A percentile compares a stretch with the other conserved stretches of the same genome.
Conservation (phyloP, 2,329 filamentous ascomycete genomes). For the Ceratocystis diversiconidia region DNA sequence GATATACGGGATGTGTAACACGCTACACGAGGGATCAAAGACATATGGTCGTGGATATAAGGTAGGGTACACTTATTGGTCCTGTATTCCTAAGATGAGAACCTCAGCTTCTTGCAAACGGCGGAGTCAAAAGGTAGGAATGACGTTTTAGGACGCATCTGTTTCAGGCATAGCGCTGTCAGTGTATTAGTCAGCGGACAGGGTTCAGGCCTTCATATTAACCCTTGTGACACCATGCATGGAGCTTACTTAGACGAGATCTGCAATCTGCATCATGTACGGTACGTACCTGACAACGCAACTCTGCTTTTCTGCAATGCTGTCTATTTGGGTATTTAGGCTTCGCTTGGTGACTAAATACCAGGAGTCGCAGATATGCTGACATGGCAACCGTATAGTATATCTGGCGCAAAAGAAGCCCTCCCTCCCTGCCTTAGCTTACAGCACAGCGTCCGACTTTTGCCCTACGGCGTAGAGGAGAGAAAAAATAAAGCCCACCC, state of each 20-base stretch:
- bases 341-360: neutral
- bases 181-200: neutral
- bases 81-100: neutral
- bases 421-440: neutral
- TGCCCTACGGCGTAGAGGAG: neutral
- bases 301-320: slow-evolving; percentile 1
- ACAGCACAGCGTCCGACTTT: neutral
- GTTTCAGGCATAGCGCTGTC: slow-evolving; percentile 1
- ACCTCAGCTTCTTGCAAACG: neutral
- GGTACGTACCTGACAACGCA: slow-evolving; percentile 3
- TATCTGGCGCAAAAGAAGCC: neutral
- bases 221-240: slow-evolving; percentile 4
- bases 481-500: neutral
- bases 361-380: neutral
- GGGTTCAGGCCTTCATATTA: neutral
- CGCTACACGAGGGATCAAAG: neutral
- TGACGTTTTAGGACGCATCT: slow-evolving; percentile 11
- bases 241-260: neutral
- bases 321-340: neutral
- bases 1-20: neutral
- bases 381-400: neutral
- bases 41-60: neutral
- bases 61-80: too few relatives aligned
- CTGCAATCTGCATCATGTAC: neutral
- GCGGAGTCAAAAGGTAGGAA: neutral